These are phyloP conservation scores for Kalaharituber pfeilii DNA, from an alignment of 2,329 filamentous ascomycete genomes.

Conservation along the genomic window DNA sequence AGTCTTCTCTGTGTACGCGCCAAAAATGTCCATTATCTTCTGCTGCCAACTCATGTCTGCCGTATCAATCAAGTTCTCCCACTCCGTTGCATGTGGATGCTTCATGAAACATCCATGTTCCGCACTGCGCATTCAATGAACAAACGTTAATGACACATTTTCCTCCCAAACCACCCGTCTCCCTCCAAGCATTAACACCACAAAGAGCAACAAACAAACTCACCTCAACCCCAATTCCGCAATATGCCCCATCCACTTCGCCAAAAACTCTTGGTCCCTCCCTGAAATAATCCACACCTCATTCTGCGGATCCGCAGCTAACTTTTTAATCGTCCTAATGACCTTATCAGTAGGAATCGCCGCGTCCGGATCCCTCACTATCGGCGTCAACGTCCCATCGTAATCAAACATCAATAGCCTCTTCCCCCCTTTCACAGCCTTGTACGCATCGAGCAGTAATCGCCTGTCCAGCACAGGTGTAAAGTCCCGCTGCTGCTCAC, in stretches of 20 bases:
- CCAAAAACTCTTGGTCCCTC: conserved; percentile 77
- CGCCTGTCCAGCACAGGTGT: conserved; percentile 69
- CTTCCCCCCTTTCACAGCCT: conserved; percentile 39
- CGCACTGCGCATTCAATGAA: conserved; percentile 34
- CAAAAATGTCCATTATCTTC: conserved; percentile 68
- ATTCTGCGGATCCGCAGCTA: conserved; percentile 67
- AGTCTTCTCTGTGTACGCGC: conserved; percentile 72
- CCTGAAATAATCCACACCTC: conserved; percentile 98
- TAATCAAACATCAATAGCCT: conserved; percentile 98
- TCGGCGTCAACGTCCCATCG: conserved; percentile 87
- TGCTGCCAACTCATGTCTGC: conserved; percentile 86
- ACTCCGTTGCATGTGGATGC: conserved; percentile 54
- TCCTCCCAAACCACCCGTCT: too few relatives aligned
- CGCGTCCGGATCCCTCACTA: conserved; percentile 76
- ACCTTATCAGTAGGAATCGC: conserved; percentile 76
- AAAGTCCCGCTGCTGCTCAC: neutral
- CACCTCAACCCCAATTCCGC: conserved; percentile 60
- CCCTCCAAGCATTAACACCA: neutral
- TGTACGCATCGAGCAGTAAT: conserved; percentile 55
- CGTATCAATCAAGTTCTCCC: conserved; percentile 76
- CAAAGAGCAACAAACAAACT: neutral
- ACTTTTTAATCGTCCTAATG: conserved; percentile 57
- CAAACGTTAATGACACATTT: neutral
- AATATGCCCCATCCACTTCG: conserved; percentile 86
- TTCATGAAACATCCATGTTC: conserved; percentile 95